These are phyloP conservation scores for Scedosporium apiospermum DNA, from an alignment of 2,329 filamentous ascomycete genomes.

Conservation along the genomic window DNA sequence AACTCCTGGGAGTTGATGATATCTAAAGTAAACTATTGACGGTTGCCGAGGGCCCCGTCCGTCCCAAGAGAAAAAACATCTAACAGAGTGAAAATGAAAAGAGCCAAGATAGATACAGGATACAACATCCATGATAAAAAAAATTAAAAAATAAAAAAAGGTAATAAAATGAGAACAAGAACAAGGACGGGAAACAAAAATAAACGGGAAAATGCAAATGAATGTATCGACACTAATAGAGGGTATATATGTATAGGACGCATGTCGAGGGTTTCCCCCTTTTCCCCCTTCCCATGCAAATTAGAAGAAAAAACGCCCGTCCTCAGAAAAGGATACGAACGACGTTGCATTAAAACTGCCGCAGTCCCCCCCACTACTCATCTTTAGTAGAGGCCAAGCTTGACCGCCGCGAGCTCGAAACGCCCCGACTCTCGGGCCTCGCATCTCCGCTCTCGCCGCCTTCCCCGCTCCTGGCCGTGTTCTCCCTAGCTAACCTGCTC, in stretches of 20 bases:
- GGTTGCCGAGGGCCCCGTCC: too few species aligned
- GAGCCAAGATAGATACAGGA: background rate
- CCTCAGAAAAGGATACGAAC: background rate
- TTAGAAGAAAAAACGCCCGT: background rate
- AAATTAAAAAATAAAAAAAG: too few species aligned
- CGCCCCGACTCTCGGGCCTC: background rate
- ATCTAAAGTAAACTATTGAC: background rate
- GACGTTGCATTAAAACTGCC: background rate
- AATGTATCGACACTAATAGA: background rate
- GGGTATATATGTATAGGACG: background rate
- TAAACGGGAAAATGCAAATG: background rate
- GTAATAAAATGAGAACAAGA: background rate
- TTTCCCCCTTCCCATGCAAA: background rate
- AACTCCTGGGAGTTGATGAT: background rate
- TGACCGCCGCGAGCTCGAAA: background rate
- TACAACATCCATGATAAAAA: background rate
- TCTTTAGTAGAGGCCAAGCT: background rate
- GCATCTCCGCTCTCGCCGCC: background rate
- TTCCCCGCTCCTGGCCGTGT: background rate
- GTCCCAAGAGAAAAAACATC: too few species aligned
- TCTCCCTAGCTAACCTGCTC: conserved; percentile 2
- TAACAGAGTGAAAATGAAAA: background rate
- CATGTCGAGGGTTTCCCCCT: background rate
- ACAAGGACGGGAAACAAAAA: background rate
- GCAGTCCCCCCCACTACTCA: background rate